A percentile compares a stretch with the other conserved stretches of the same genome.
These are phyloP conservation scores for Lasiodiplodia gonubiensis DNA, from an alignment of 2,329 filamentous ascomycete species.

Conservation along the genomic window DNA sequence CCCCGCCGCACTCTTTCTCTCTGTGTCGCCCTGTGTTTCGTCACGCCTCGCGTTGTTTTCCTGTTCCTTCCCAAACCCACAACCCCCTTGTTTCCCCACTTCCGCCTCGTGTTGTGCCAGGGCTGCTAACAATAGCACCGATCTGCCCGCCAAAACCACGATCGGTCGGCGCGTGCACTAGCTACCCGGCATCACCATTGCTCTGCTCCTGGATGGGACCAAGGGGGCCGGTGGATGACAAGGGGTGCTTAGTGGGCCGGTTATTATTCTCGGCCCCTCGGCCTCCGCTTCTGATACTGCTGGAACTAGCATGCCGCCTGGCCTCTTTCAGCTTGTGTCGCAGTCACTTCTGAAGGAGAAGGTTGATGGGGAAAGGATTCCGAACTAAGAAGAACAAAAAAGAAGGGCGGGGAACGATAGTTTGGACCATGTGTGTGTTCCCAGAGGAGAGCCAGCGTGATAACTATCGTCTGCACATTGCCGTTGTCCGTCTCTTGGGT, in stretches of 20 bases:
- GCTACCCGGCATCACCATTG: background rate
- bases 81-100: background rate
- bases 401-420: background rate
- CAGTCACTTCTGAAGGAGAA: no score
- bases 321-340: no score
- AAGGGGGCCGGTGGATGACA: background rate
- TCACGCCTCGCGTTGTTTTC: constrained; percentile 1
- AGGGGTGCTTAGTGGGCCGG: background rate
- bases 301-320: no score
- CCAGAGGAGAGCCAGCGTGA: background rate
- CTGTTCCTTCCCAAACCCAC: background rate
- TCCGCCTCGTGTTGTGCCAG: background rate
- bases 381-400: background rate
- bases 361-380: background rate
- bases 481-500: background rate
- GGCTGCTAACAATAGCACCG: constrained; percentile 22
- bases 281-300: background rate
- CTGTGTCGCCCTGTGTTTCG: background rate
- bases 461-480: background rate
- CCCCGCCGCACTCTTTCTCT: background rate
- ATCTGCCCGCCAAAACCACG: constrained; percentile 11
- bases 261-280: background rate
- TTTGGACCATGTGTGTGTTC: background rate
- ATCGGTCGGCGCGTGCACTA: constrained; percentile 4
- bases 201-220: background rate